Conservation (phyloP, 805 yeast genomes). For the Nematodospora valgi region DNA sequence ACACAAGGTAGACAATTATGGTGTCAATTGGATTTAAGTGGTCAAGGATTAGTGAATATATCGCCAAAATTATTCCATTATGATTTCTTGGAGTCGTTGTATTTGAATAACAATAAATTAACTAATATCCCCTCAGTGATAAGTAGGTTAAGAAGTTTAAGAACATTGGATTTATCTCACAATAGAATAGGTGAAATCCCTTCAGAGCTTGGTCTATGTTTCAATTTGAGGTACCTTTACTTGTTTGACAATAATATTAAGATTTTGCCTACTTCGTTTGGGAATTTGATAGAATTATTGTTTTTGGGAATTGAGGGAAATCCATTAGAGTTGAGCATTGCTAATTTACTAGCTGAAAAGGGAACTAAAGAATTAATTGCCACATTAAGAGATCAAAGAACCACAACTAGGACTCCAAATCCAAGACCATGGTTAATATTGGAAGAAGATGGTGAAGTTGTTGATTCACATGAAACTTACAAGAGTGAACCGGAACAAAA, state of each 20-base stretch:
- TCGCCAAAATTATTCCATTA: conserved; percentile 77
- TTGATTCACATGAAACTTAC: conserved; percentile 28
- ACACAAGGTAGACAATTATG: conserved; percentile 77
- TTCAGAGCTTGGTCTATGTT: conserved; percentile 77
- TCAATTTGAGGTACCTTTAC: conserved; percentile 74
- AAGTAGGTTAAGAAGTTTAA: conserved; percentile 63
- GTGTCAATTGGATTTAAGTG: conserved; percentile 91
- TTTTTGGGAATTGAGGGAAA: conserved; percentile 94
- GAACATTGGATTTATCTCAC: conserved; percentile 81
- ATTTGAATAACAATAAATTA: conserved; percentile 81
- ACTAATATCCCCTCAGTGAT: conserved; percentile 64
- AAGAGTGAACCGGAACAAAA: conserved; percentile 25
- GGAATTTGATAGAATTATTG: conserved; percentile 77
- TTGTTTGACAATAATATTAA: conserved; percentile 82
- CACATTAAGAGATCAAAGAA: conserved; percentile 78
- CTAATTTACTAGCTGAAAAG: conserved; percentile 67
- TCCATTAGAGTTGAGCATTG: conserved; percentile 63
- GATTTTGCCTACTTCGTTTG: conserved; percentile 79
- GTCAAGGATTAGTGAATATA: conserved; percentile 73
- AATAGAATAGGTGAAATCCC: conserved; percentile 76
- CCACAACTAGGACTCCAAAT: conserved; percentile 59
- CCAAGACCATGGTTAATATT: conserved; percentile 83
- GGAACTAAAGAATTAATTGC: conserved; percentile 84
- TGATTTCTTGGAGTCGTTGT: conserved; percentile 79
- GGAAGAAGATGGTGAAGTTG: conserved; percentile 70